phyloP scores from a whole-genome alignment of 2,329 filamentous ascomycete species.

The Leptosphaerulina australis region DNA sequence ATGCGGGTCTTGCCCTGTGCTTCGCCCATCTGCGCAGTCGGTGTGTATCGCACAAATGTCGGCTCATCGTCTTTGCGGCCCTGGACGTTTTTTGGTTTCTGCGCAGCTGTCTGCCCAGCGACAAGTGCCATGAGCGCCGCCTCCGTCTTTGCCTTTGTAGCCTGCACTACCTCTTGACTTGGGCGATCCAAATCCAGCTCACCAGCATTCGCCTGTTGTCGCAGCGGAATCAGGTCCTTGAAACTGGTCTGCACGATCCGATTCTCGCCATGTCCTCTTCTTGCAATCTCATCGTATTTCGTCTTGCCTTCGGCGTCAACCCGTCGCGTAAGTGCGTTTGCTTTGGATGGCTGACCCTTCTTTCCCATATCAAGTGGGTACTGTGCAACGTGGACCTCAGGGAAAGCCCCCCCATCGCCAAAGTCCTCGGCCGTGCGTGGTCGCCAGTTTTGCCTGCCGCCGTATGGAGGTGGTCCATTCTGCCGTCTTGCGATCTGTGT shows the following conservation, averaged over 20 bases:
- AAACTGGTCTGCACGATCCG: conserved; percentile 93
- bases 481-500: conserved; percentile 76
- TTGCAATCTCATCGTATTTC: conserved; percentile 94
- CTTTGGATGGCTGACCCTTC: conserved; percentile 64
- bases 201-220: conserved; percentile 90
- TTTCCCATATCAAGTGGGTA: conserved; percentile 95
- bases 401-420: conserved; percentile 94
- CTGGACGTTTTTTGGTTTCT: conserved; percentile 95
- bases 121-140: conserved; percentile 83
- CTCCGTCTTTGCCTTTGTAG: conserved; percentile 85
- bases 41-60: conserved; percentile 94
- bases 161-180: conserved; percentile 80
- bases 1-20: conserved; percentile 86
- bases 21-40: conserved; percentile 95
- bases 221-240: conserved; percentile 92
- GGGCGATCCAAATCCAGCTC: conserved; percentile 87
- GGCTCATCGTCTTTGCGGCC: conserved; percentile 79
- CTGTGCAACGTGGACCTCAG: conserved; percentile 90
- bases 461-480: conserved; percentile 85
- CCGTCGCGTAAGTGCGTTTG: conserved; percentile 89
- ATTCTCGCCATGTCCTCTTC: conserved; percentile 81
- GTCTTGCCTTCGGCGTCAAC: conserved; percentile 91
- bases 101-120: conserved; percentile 82
- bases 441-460: conserved; percentile 86
- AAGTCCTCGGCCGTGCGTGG: conserved; percentile 89